A percentile compares a stretch with the other conserved stretches of the same genome.
Evolutionary conservation across 306 rosid genomes (phyloP).

Genomic region (Lablab purpureus): DNA sequence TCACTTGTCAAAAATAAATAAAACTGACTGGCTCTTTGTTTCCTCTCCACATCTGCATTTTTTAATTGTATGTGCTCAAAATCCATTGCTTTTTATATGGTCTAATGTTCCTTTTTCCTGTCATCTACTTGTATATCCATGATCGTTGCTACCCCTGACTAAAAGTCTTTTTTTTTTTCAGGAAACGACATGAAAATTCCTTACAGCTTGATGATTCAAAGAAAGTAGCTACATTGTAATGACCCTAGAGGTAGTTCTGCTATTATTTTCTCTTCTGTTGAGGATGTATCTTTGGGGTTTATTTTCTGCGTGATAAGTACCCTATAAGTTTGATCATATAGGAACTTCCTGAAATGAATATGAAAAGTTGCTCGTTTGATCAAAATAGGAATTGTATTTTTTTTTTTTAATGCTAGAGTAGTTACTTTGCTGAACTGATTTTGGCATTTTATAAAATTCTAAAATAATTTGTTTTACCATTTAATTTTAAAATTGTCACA

Average conservation of each 20-base stretch:
- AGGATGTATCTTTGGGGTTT: not conserved
- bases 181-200: constrained; percentile 51
- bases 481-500: not conserved
- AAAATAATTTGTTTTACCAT: not conserved
- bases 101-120: constrained; percentile 1
- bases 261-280: not conserved
- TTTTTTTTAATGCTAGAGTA: not conserved
- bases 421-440: not conserved
- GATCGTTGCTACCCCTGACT: constrained; percentile 27
- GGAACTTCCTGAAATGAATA: constrained; percentile 1
- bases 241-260: constrained; percentile 43
- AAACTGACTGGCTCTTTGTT: not conserved
- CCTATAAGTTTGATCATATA: constrained; percentile 2
- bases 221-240: constrained; percentile 50
- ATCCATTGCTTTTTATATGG: not conserved
- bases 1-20: not conserved
- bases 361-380: not conserved
- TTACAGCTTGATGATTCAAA: constrained; percentile 44
- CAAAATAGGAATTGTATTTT: no score
- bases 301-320: constrained; percentile 28
- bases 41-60: not conserved
- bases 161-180: constrained; percentile 42
- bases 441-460: not conserved
- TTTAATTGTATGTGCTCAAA: not conserved
- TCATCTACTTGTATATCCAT: not conserved